phyloP scores from a whole-genome alignment of 2,329 filamentous ascomycete species.

The Trichoderma arundinaceum region DNA sequence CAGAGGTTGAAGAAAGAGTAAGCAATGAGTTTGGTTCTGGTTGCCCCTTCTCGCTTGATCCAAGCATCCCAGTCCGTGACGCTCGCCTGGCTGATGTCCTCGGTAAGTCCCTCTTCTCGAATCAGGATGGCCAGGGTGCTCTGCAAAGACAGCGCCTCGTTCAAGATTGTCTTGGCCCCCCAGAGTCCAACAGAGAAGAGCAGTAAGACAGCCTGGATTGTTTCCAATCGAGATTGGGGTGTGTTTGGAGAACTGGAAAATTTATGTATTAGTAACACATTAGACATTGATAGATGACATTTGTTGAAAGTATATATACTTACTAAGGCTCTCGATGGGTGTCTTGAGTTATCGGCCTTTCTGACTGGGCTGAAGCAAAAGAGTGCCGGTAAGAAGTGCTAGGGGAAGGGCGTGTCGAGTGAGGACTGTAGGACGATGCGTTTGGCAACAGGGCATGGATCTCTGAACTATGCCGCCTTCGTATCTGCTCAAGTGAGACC shows the following conservation, averaged over 20 bases:
- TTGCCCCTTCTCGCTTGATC: constrained; percentile 62
- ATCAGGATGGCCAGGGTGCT: constrained; percentile 63
- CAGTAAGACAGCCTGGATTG: constrained; percentile 67
- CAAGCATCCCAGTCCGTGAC: constrained; percentile 63
- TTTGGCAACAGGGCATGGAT: constrained; percentile 63
- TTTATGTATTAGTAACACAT: not conserved
- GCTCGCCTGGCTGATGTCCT: constrained; percentile 54
- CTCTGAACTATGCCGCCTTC: constrained; percentile 61
- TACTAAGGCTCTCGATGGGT: constrained; percentile 65
- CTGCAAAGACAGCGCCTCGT: constrained; percentile 64
- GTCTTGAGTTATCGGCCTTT: constrained; percentile 62
- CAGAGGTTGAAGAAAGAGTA: constrained; percentile 69
- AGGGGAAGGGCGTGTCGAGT: constrained; percentile 64
- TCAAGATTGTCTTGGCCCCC: constrained; percentile 64
- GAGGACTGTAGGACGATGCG: constrained; percentile 63
- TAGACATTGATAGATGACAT: not conserved
- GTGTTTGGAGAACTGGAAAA: constrained; percentile 60
- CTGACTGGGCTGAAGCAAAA: constrained; percentile 63
- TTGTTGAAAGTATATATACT: constrained; percentile 40
- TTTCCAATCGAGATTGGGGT: constrained; percentile 65
- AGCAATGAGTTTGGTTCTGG: constrained; percentile 64
- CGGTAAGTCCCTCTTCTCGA: constrained; percentile 61
- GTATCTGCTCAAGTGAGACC: constrained; percentile 63
- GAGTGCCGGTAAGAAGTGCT: constrained; percentile 63
- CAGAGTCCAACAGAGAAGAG: constrained; percentile 66